Evolutionary conservation across 1,139 yeast genomes (phyloP), one percentile per base, ranked within the genome.

Genomic region (Diutina sp.): DNA sequence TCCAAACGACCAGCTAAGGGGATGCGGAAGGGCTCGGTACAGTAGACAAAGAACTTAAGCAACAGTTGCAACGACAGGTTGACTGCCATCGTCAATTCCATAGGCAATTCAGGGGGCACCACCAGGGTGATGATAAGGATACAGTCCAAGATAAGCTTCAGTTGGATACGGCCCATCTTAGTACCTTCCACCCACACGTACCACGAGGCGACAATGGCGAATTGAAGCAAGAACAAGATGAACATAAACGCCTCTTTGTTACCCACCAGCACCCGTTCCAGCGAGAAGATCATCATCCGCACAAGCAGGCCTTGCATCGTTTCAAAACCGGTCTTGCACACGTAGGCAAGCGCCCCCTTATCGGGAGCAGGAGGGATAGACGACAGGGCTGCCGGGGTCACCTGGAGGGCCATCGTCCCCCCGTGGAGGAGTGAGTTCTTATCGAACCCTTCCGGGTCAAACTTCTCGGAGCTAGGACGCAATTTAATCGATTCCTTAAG

Each of bases 181-280:
- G 96, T 87, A 72, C 99, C 99, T 73, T 93, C 97, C 59, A 87
- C 87, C 99, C 99, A 93, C 57, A 93, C 99, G 68, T 93, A 95
- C 90, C 97, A 88, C 45, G 96, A 86, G 47, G 99, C 99, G 65
- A 90, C 90, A 68, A 95, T 80, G 60, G 99, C 99, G 67, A 93
- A 93, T 46, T 88, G 76, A 64, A 95, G 80, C 68, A 93, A 78
- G 74, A 93, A 95, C 63, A 91, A 77, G 67, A 93, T 93, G 70
- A 93, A 93, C 72, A 87, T 85, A 66, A 93, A 83, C 1, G 98
- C 95, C 72, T 93, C 99, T 69, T 85, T 87, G 71, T 90, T 93
- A 59, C 97, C 98, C 57, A 91, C 98, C 58, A 96, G 90, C 60
- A 93, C 95, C 70, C 97, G 85, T 73, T 93, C 99, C 67, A 96